Percentiles rank a stretch among this genome's conserved stretches.
phyloP scores from a whole-genome alignment of 2,329 filamentous ascomycete genomes.

The Blumeriella jaapii region DNA sequence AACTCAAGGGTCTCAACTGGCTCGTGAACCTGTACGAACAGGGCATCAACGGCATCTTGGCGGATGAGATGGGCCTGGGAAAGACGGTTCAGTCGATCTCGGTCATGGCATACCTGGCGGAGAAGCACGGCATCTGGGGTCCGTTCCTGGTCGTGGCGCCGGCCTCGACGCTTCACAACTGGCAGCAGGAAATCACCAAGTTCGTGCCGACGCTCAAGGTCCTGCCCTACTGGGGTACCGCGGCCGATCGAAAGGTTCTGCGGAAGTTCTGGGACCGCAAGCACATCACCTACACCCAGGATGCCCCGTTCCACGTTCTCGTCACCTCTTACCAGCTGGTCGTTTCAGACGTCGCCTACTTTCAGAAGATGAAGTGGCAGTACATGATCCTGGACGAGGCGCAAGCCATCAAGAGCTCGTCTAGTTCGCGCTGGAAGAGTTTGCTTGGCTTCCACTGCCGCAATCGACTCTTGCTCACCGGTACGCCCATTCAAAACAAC shows the following conservation, averaged over 20 bases:
- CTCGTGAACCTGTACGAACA: conserved; percentile 98
- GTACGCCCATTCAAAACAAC: conserved; percentile 98
- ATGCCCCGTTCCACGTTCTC: conserved; percentile 89
- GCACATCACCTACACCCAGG: conserved; percentile 87
- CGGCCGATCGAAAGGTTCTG: conserved; percentile 85
- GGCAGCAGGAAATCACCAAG: conserved; percentile 94
- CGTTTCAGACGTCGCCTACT: conserved; percentile 90
- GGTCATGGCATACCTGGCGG: conserved; percentile 96
- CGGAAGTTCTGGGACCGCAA: conserved; percentile 99
- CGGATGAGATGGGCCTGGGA: conserved; percentile 98
- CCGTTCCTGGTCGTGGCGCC: conserved; percentile 95
- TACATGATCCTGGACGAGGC: conserved; percentile 99
- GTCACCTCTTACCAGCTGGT: conserved; percentile 97
- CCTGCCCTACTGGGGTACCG: conserved; percentile 93
- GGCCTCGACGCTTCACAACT: conserved; percentile 94
- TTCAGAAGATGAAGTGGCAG: conserved; percentile 99
- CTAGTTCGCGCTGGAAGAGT: conserved; percentile 94
- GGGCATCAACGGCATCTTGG: conserved; percentile 97
- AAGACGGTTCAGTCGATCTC: conserved; percentile 99
- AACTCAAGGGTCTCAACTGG: conserved; percentile 98
- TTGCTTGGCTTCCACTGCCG: conserved; percentile 88
- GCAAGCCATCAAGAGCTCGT: conserved; percentile 96
- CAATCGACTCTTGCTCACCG: conserved; percentile 84
- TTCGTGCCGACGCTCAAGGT: conserved; percentile 95
- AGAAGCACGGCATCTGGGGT: conserved; percentile 96